Evolutionary conservation across 2,329 filamentous ascomycete genomes (phyloP).

Genomic region (Aureobasidium sp.): DNA sequence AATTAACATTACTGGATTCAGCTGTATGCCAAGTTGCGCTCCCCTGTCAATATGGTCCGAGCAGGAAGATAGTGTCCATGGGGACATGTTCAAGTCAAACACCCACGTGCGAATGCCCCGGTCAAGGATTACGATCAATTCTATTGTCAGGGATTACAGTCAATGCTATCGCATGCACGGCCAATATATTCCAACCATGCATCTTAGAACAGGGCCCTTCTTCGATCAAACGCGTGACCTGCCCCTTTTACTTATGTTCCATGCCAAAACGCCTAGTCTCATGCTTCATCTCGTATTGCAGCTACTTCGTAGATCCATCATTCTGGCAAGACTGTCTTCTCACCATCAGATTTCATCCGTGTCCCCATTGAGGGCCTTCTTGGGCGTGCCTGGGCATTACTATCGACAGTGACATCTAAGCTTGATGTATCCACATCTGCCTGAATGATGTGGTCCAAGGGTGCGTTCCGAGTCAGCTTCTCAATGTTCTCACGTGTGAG

Average conservation of each 20-base stretch:
- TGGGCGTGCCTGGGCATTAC: background rate
- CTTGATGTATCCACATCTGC: constrained; percentile 11
- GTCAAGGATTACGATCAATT: background rate
- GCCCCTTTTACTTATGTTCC: background rate
- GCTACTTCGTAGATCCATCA: background rate
- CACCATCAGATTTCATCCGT: constrained; percentile 10
- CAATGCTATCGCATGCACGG: background rate
- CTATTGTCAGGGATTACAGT: background rate
- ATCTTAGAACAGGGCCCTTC: background rate
- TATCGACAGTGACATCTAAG: constrained; percentile 12
- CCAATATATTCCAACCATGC: background rate
- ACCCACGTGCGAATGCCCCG: background rate
- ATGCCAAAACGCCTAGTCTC: constrained; percentile 6
- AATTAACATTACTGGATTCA: background rate
- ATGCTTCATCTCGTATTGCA: background rate
- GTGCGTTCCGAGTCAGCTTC: constrained; percentile 19
- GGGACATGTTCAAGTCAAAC: background rate
- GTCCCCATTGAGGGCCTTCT: background rate
- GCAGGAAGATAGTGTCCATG: background rate
- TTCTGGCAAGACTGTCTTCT: constrained; percentile 6
- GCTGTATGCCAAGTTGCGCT: background rate
- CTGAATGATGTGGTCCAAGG: background rate
- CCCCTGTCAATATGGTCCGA: background rate
- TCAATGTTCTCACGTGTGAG: constrained; percentile 28
- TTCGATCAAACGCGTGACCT: background rate